Conservation (phyloP, 306 rosid species). For the Prunus persica region Prunus_persica_NCBIv2 NC_034010.1:18111501-18112000, state of each 20-base stretch:
- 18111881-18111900: conserved; percentile 59
- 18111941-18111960: conserved; percentile 29
- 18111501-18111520: too few relatives aligned
- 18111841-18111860: not conserved
- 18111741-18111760: not conserved
- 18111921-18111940: conserved; percentile 42
- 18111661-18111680: not conserved
- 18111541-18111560: not conserved
- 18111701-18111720: too few relatives aligned
- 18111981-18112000: too few relatives aligned
- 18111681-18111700: too few relatives aligned
- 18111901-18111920: conserved; percentile 37
- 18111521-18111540: not conserved
- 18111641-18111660: not conserved
- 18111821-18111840: not conserved
- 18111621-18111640: not conserved
- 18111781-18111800: not conserved
- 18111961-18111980: not conserved
- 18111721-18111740: not conserved
- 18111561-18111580: conserved; percentile 42
- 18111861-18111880: conserved; percentile 30
- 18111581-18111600: conserved; percentile 43
- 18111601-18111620: not conserved
- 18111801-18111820: not conserved
- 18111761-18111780: not conserved